Base-by-base conservation (phyloP, 805 yeast species). In the Metschnikowia noctiluminum region DNA sequence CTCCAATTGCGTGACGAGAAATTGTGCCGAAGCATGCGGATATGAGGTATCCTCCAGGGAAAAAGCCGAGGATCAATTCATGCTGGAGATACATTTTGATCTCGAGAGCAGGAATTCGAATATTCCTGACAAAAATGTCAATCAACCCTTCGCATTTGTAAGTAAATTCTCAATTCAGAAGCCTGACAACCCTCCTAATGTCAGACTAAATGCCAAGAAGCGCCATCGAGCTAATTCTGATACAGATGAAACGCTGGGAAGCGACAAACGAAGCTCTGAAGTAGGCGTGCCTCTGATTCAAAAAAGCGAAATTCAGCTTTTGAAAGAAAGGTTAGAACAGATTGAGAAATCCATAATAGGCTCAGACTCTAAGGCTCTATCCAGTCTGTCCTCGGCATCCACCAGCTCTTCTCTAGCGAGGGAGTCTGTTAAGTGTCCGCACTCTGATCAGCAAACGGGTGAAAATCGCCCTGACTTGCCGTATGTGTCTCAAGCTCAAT, bases 1-100 rank as follows among this genome's bases (percentile, higher is more conserved):
- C 37, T 57, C 59, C n/a, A 56, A 63, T 27, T 64, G 68, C 42
- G 57, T 61, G 21, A 56, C 56, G 42, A 49, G 56, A 39, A 55
- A 60, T 38, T 43, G 50, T 14, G 56, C 57, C 8, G 48, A 48
- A 35, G 43, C 54, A 11, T 63, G 67, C 34, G 43, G 50, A 10
- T 63, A 63, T 37, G 65, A 63, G 30, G 42, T 56, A 26, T 36
- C 43, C 9, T 37, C 40, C 10, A 39, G 38, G 1, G 15, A 16
- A 12, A 52, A 40, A 30, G 48, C 42, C 5, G 54, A 50, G 11
- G 45, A 49, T 13, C 49, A 45, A n/a, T 52, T 49, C 27, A 42
- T 47, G 2, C 43, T 47, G 54, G 49, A 54, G 16, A 35, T 54
- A 28, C 54, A 38, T 6, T 35, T 54, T n/a, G 49, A 48, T 27